These are phyloP conservation scores for Dactylellina drechsleri DNA, from an alignment of 2,329 filamentous ascomycete species.

Conservation along the genomic window DNA sequence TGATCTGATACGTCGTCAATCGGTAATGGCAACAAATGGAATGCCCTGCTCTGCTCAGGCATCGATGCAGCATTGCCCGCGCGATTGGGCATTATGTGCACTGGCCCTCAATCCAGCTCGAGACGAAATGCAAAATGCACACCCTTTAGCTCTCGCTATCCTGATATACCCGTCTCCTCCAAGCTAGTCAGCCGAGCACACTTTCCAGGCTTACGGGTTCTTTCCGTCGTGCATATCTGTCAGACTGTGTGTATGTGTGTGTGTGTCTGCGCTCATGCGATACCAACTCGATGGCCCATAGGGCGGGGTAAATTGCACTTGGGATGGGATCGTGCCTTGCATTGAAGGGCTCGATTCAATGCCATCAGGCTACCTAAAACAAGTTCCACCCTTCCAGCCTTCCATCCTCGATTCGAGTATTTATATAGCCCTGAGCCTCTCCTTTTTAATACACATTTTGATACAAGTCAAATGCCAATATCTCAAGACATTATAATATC, in stretches of 20 bases:
- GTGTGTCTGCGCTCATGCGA: constrained; percentile 29
- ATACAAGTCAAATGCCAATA: neutral
- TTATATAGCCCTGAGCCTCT: neutral
- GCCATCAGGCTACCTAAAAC: constrained; percentile 4
- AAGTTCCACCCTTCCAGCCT: neutral
- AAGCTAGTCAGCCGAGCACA: neutral
- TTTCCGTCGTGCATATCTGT: constrained; percentile 8
- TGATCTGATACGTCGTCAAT: no score
- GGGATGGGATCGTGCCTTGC: constrained; percentile 35
- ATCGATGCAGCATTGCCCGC: no score
- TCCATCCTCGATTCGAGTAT: neutral
- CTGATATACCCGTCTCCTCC: neutral
- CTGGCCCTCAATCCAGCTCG: no score
- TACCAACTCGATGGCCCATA: constrained; percentile 39
- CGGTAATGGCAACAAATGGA: no score
- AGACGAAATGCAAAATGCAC: no score
- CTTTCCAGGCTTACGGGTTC: neutral
- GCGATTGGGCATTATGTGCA: no score
- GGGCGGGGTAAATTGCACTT: constrained; percentile 40
- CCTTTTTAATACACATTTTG: no score
- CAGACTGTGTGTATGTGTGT: neutral
- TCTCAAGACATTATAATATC: neutral
- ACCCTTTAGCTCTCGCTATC: neutral
- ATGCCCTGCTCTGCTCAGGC: no score
- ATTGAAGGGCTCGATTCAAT: constrained; percentile 22